Percentiles rank a stretch among this genome's conserved stretches.
Conservation (phyloP, 805 yeast species). For the Ogataea neopini region DNA sequence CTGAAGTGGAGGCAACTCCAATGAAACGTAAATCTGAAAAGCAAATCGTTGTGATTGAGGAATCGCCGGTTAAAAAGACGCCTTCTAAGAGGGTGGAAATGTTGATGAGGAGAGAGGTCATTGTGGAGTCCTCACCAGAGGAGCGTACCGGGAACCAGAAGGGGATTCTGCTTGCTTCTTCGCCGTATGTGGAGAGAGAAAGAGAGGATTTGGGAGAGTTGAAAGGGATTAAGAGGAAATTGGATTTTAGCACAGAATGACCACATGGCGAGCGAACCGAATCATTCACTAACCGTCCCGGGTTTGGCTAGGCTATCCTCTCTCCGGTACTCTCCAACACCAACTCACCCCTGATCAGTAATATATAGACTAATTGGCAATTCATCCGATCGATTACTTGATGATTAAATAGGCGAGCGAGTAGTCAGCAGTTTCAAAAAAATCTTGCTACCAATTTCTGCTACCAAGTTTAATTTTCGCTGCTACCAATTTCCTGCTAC, state of each 20-base stretch:
- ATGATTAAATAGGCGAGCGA: too few relatives aligned
- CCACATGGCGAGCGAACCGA: background rate
- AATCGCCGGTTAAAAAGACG: conserved; percentile 23
- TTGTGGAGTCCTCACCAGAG: conserved; percentile 4
- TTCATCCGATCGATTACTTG: too few relatives aligned
- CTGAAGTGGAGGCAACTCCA: conserved; percentile 36
- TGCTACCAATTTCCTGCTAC: too few relatives aligned
- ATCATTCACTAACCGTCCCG: too few relatives aligned
- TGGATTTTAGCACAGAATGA: conserved; percentile 21
- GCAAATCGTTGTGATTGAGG: conserved; percentile 20
- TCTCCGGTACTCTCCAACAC: too few relatives aligned
- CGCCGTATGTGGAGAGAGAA: conserved; percentile 33
- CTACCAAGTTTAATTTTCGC: too few relatives aligned
- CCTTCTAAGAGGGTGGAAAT: conserved; percentile 12
- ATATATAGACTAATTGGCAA: too few relatives aligned
- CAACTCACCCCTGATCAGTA: too few relatives aligned
- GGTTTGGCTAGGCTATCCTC: too few relatives aligned
- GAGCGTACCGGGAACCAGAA: background rate
- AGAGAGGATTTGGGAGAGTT: conserved; percentile 6
- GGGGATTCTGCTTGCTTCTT: conserved; percentile 26
- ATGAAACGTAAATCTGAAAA: conserved; percentile 17
- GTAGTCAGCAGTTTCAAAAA: too few relatives aligned
- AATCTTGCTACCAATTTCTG: too few relatives aligned
- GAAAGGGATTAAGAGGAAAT: conserved; percentile 22
- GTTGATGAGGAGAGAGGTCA: conserved; percentile 6